Evolutionary conservation across 1,284 basidiomycete genomes (phyloP).

Genomic region (Athelia psychrophila): DNA sequence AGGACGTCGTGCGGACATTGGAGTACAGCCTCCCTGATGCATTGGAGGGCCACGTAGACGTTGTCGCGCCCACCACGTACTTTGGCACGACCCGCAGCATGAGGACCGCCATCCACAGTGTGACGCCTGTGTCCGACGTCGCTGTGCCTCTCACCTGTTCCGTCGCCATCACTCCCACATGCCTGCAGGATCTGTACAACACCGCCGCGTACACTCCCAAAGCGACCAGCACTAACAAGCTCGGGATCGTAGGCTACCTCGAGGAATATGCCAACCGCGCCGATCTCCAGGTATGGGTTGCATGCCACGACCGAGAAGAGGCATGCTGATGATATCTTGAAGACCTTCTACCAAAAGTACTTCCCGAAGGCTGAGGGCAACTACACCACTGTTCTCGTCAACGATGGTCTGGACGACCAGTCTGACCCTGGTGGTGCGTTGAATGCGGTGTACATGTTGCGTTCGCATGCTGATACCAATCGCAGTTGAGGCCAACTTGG

Average conservation of each 20-base stretch:
- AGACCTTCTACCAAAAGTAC: conserved; percentile 55
- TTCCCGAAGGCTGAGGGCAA: conserved; percentile 50
- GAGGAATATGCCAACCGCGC: conserved; percentile 52
- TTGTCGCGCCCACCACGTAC: conserved; percentile 59
- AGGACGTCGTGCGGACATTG: conserved; percentile 50
- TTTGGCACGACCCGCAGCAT: conserved; percentile 51
- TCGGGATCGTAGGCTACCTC: conserved; percentile 61
- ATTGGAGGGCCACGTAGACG: conserved; percentile 48
- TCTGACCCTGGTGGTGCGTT: conserved; percentile 56
- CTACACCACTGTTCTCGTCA: conserved; percentile 53
- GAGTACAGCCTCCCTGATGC: conserved; percentile 52
- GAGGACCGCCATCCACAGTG: conserved; percentile 34
- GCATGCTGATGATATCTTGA: conserved; percentile 1
- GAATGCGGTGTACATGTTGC: no score
- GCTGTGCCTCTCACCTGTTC: conserved; percentile 43
- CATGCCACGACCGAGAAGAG: not conserved
- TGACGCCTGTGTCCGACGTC: conserved; percentile 12
- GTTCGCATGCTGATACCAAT: no score
- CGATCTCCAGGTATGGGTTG: conserved; percentile 42
- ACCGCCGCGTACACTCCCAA: conserved; percentile 47
- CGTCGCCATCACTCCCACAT: conserved; percentile 52
- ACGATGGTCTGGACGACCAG: conserved; percentile 61
- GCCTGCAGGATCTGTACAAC: conserved; percentile 59
- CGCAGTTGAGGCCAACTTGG: conserved; percentile 60
- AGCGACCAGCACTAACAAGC: conserved; percentile 42